Conservation (phyloP, 1,284 basidiomycete species). For the Apiotrichum sp. region DNA sequence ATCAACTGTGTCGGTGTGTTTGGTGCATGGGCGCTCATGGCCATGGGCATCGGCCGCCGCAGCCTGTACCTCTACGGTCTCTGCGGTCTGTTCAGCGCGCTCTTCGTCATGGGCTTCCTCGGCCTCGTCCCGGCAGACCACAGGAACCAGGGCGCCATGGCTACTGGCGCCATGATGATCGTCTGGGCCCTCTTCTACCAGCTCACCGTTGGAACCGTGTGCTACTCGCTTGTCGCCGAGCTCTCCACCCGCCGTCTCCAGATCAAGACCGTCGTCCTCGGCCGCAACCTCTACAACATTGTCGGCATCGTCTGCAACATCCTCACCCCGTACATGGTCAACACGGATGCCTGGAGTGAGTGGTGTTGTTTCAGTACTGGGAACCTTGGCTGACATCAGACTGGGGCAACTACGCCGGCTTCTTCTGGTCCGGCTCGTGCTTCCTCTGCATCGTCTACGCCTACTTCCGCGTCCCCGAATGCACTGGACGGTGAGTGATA, state of each 20-base stretch:
- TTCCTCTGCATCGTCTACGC: slow-evolving; percentile 33
- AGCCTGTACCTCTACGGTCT: slow-evolving; percentile 50
- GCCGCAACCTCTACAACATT: slow-evolving; percentile 45
- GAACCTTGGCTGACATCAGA: slow-evolving; percentile 9
- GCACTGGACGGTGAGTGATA: slow-evolving; percentile 32
- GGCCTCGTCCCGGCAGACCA: slow-evolving; percentile 40
- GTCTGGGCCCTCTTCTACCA: slow-evolving; percentile 47
- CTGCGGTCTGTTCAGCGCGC: slow-evolving; percentile 10
- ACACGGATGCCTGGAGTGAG: slow-evolving; percentile 43
- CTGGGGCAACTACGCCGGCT: slow-evolving; percentile 37
- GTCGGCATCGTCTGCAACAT: slow-evolving; percentile 47
- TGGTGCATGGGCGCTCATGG: slow-evolving; percentile 45
- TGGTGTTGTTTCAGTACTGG: background rate
- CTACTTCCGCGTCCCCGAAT: slow-evolving; percentile 33
- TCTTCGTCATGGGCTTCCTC: slow-evolving; percentile 50
- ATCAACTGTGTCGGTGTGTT: slow-evolving; percentile 36
- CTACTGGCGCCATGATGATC: slow-evolving; percentile 48
- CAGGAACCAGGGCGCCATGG: slow-evolving; percentile 31
- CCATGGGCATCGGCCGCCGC: slow-evolving; percentile 46
- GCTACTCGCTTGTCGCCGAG: slow-evolving; percentile 48
- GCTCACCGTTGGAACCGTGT: slow-evolving; percentile 40
- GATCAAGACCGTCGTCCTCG: slow-evolving; percentile 53
- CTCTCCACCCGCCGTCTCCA: slow-evolving; percentile 49
- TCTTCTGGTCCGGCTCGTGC: slow-evolving; percentile 30
- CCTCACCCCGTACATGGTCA: slow-evolving; percentile 50